phyloP scores from a whole-genome alignment of 352 stramenopile species.

The Pythium rhizo-oryzae region DNA sequence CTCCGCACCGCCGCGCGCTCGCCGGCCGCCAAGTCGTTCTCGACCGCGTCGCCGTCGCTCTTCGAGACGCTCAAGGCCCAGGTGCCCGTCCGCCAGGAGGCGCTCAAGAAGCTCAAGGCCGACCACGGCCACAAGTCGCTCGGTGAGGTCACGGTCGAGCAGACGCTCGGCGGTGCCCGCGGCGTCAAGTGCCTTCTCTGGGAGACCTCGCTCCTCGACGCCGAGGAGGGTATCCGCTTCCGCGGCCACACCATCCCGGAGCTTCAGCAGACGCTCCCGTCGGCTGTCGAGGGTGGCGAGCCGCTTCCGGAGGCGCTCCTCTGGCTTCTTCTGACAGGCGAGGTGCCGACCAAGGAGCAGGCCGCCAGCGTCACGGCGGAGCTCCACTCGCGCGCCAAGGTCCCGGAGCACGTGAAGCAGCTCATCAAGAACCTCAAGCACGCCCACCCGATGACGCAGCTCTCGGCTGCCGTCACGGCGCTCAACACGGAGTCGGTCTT shows the following conservation, averaged over 20 bases:
- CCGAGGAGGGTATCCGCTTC: constrained; percentile 98
- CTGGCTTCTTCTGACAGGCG: constrained; percentile 97
- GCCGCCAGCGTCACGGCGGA: constrained; percentile 95
- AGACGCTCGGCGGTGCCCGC: constrained; percentile 96
- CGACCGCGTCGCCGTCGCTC: constrained; percentile 68
- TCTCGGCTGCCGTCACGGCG: constrained; percentile 93
- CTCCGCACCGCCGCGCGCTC: constrained; percentile 56
- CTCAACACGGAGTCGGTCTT: constrained; percentile 97
- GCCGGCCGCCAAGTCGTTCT: constrained; percentile 59
- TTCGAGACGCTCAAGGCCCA: constrained; percentile 88
- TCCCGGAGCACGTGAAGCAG: constrained; percentile 95
- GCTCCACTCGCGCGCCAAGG: constrained; percentile 93
- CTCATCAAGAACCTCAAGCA: constrained; percentile 96
- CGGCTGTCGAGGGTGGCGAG: constrained; percentile 93
- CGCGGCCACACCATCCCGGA: constrained; percentile 98
- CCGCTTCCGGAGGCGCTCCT: constrained; percentile 97
- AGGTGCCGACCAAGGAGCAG: constrained; percentile 97
- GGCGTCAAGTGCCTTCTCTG: constrained; percentile 99
- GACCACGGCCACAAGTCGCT: constrained; percentile 93
- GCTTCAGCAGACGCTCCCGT: constrained; percentile 95
- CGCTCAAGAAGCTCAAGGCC: constrained; percentile 94
- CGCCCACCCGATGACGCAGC: constrained; percentile 99
- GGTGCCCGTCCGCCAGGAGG: constrained; percentile 91
- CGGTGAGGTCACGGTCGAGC: constrained; percentile 95
- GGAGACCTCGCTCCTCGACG: constrained; percentile 97